Evolutionary conservation across 2,329 filamentous ascomycete species (phyloP).

Genomic region (Fusarium lateritium): DNA sequence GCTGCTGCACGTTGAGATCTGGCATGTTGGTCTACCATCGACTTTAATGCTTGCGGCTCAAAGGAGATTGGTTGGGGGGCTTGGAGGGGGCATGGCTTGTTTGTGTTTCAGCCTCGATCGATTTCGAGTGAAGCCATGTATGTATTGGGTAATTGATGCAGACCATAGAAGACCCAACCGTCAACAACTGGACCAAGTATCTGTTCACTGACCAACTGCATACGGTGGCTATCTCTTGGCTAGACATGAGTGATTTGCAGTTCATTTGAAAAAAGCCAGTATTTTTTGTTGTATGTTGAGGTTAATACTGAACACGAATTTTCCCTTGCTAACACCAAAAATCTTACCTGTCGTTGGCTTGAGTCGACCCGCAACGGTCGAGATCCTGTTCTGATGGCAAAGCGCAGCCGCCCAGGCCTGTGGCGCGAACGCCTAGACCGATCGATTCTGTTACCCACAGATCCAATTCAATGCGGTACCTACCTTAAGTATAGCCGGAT

Average conservation of each 20-base stretch:
- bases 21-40: slow-evolving; percentile 27
- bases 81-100: slow-evolving; percentile 5
- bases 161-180: not conserved
- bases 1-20: slow-evolving; percentile 35
- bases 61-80: slow-evolving; percentile 9
- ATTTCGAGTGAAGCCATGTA: not conserved
- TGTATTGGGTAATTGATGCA: not conserved
- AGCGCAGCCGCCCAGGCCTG: slow-evolving; percentile 36
- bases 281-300: not conserved
- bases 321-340: slow-evolving; percentile 11
- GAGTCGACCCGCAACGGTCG: slow-evolving; percentile 35
- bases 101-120: slow-evolving; percentile 22
- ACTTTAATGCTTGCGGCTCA: slow-evolving; percentile 8
- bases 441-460: slow-evolving; percentile 28
- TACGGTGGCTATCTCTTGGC: too few species aligned
- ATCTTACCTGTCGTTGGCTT: slow-evolving; percentile 1
- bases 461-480: not conserved
- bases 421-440: slow-evolving; percentile 43
- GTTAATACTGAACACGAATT: not conserved
- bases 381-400: slow-evolving; percentile 21
- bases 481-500: not conserved
- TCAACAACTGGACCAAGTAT: too few species aligned
- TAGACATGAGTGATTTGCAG: too few species aligned
- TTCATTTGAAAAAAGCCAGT: too few species aligned
- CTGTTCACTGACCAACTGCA: too few species aligned